phyloP scores from a whole-genome alignment of 331 rosid genomes.

The Quercus lobata region DNA sequence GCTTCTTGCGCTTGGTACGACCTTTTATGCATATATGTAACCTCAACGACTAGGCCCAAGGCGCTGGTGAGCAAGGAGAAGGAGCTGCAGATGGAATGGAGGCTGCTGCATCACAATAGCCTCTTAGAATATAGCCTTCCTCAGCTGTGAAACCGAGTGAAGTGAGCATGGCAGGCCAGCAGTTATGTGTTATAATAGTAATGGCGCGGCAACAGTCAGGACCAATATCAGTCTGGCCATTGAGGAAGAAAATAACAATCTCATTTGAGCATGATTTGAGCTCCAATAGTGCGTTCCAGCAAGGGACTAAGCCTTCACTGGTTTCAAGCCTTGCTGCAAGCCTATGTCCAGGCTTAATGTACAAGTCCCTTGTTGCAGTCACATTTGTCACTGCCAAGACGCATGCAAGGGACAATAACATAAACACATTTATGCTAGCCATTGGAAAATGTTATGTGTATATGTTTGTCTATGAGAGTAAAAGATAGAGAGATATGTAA shows the following conservation, averaged over 20 bases:
- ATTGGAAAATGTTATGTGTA: neutral
- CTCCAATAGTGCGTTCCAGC: neutral
- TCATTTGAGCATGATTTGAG: neutral
- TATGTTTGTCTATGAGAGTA: neutral
- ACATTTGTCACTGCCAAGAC: neutral
- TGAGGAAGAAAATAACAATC: neutral
- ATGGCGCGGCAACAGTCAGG: conserved; percentile 32
- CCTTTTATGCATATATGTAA: no score
- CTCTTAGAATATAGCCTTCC: conserved; percentile 28
- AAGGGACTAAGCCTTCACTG: neutral
- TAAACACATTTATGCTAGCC: neutral
- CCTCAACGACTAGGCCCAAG: no score
- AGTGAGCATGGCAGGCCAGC: conserved; percentile 48
- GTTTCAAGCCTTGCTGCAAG: neutral
- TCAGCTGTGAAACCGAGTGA: conserved; percentile 31
- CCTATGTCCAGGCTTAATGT: neutral
- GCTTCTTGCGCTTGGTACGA: no score
- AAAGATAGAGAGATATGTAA: neutral
- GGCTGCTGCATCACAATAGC: conserved; percentile 34
- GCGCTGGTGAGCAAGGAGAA: neutral
- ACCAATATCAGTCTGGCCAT: neutral
- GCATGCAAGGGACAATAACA: neutral
- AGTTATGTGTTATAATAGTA: conserved; percentile 18
- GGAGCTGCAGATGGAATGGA: conserved; percentile 18
- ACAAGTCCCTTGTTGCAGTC: neutral